phyloP scores from a whole-genome alignment of 495 filamentous ascomycete species.

The Clavariopsis aquatica region DNA sequence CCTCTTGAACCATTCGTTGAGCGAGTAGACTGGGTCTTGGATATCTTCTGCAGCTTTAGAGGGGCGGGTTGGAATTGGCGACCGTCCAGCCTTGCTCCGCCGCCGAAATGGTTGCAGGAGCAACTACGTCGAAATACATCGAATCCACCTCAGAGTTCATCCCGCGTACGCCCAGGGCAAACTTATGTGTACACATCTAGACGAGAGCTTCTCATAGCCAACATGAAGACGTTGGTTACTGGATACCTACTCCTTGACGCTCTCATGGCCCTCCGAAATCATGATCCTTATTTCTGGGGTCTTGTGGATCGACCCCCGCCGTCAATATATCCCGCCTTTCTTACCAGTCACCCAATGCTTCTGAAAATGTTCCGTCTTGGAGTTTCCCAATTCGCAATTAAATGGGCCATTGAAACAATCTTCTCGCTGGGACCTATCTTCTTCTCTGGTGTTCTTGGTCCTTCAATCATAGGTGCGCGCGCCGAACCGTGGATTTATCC shows the following conservation, averaged over 20 bases:
- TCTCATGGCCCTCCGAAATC: slow-evolving; percentile 64
- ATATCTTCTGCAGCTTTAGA: slow-evolving; percentile 68
- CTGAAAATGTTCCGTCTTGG: slow-evolving; percentile 54
- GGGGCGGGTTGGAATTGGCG: slow-evolving; percentile 80
- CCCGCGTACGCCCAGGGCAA: slow-evolving; percentile 19
- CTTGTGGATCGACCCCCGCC: slow-evolving; percentile 51
- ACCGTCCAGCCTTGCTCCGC: slow-evolving; percentile 58
- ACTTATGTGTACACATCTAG: slow-evolving; percentile 46
- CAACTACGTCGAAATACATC: slow-evolving; percentile 44
- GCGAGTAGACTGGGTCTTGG: slow-evolving; percentile 71
- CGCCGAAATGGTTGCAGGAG: slow-evolving; percentile 54
- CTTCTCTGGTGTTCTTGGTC: slow-evolving; percentile 58
- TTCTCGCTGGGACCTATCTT: slow-evolving; percentile 58
- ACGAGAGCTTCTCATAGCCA: slow-evolving; percentile 50
- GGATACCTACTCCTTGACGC: slow-evolving; percentile 67
- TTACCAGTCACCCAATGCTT: slow-evolving; percentile 42
- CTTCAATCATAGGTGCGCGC: slow-evolving; percentile 41
- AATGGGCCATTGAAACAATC: slow-evolving; percentile 56
- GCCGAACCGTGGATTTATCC: slow-evolving; percentile 58
- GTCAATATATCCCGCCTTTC: slow-evolving; percentile 47
- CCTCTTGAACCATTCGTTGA: slow-evolving; percentile 58
- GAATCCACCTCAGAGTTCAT: slow-evolving; percentile 34
- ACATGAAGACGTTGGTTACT: slow-evolving; percentile 51
- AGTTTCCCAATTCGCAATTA: slow-evolving; percentile 53
- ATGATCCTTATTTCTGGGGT: slow-evolving; percentile 74